Percentiles rank a stretch among this genome's conserved stretches.
Conservation (phyloP, 129 eudicot genomes). For the Tanacetum coccineum region DNA sequence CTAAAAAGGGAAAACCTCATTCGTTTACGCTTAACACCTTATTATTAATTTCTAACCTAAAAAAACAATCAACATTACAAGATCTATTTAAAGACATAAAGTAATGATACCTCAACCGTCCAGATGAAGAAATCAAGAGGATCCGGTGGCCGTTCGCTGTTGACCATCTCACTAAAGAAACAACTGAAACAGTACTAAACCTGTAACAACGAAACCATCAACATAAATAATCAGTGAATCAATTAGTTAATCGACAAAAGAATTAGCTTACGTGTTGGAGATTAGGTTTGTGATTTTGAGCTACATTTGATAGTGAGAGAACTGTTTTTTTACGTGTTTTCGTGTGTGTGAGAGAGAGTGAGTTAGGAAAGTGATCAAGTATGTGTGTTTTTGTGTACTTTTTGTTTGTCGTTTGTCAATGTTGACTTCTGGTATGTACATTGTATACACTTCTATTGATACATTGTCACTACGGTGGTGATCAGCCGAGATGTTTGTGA, state of each 20-base stretch:
- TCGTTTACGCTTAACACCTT: not conserved
- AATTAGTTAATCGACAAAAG: not conserved
- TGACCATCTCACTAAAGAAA: constrained; percentile 36
- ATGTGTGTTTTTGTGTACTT: not conserved
- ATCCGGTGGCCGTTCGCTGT: constrained; percentile 56
- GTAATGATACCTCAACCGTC: constrained; percentile 61
- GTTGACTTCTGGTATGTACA: constrained; percentile 6
- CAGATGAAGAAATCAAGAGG: constrained; percentile 86
- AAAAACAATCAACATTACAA: not conserved
- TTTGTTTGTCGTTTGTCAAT: not conserved
- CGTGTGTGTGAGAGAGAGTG: not conserved
- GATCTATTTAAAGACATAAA: not conserved
- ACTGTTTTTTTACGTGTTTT: not conserved
- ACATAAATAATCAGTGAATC: not conserved
- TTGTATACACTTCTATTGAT: no score
- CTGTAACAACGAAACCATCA: not conserved
- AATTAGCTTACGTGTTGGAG: not conserved
- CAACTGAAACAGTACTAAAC: constrained; percentile 16
- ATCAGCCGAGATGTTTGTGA: no score
- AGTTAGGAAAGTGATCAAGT: not conserved
- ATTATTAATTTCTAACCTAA: not conserved
- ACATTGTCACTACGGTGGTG: no score
- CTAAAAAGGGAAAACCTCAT: no score
- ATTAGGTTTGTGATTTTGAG: not conserved
- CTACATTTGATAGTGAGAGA: constrained; percentile 7